Base-by-base conservation (phyloP, 805 yeast species). In the Komagataella pastoris region DNA sequence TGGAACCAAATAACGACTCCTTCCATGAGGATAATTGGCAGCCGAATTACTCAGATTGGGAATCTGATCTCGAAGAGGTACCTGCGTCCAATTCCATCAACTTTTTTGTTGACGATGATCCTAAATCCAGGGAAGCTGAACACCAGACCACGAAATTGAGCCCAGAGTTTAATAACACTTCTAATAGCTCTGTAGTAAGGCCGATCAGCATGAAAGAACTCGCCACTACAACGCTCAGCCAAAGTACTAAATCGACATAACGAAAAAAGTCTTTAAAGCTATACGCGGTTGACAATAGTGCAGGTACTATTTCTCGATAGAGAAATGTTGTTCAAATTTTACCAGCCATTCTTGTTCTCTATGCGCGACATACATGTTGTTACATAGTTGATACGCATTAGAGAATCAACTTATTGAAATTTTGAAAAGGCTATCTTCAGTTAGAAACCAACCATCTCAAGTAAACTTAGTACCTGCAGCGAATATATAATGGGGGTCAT, bases 1-100 rank as follows among this genome's bases (percentile, higher is more conserved):
- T 43, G 50, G 24, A 7, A 19, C 7, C 14, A 18, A n/a, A 7
- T 12, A 47, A 47, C 8, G 48, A 19, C 17, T 36, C 17, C 45
- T 18, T 44, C 6, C 44, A 21, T 24, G 52, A 50, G 24, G 49
- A 50, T 12, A 49, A 50, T 24, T 50, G 52, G 52, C 44, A 47
- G 17, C 49, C 21, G 18, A 50, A 50, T 24, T 44, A 24, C 21
- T 36, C 45, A 10, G 52, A 50, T 40, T 50, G 52, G 52, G 52
- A 50, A 43, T 46, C 23, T n/a, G 49, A n/a, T 30, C 40, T 30
- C 6, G 40, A 30, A 8, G 40, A 30, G 14, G 40, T 30, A 30
- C 40, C 40, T 30, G 40, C 14, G 14, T 30, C 40, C 14, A 30
- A 14, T 14, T 30, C 40, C 12, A 8, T 30, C 14, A 30, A 30